Evolutionary conservation across 805 yeast genomes (phyloP), one percentile per base, ranked within the genome.

Genomic region (Saturnispora silvae): DNA sequence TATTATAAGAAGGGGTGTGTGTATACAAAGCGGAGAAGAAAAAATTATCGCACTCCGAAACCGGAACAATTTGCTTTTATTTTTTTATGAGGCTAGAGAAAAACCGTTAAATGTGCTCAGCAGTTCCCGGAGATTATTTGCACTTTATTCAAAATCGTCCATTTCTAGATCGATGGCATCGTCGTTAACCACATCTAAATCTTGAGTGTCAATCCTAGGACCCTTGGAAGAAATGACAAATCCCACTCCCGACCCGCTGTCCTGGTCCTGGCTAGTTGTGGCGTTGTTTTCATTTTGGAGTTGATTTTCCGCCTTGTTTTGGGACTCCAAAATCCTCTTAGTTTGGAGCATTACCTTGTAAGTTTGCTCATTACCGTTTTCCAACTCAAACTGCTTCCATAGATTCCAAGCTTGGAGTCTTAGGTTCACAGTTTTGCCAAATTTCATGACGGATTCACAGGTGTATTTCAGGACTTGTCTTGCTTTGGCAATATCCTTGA

Each of bases 351-450:
- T 78, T 16, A 76, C 79, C 47, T 81, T 84, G 54, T 71, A 85
- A 0, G 81, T 71, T 3, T 65, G 67, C 49, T 81, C 92, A 41
- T 69, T 60, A 4, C 97, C 97, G 53, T 72, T 46, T 11, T 69
- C 64, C 24, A 81, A 53, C 52, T 87, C 97, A 53, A 86, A 84
- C 9, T 61, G 52, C 37, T 77, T 77, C 94, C 95, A 87, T 20
- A 57, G 54, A 1, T 58, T 59, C 94, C 95, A 85, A 23, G 75
- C 51, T 1, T 37, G 26, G 5, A 40, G 54, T 20, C 52, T 45
- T 28, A 49, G 51, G 22, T 60, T 55, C 13, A 51, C 50, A 2
- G 43, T 34, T 19, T 43, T 42, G 13, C 47, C 41, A 20, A 44
- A 45, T 4, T 67, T 63, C 32, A 67, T 54, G 3, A 64, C 45